Evolutionary conservation across 164 flowering plant genomes (phyloP).

Genomic region (grape (Vitis vinifera)): DNA sequence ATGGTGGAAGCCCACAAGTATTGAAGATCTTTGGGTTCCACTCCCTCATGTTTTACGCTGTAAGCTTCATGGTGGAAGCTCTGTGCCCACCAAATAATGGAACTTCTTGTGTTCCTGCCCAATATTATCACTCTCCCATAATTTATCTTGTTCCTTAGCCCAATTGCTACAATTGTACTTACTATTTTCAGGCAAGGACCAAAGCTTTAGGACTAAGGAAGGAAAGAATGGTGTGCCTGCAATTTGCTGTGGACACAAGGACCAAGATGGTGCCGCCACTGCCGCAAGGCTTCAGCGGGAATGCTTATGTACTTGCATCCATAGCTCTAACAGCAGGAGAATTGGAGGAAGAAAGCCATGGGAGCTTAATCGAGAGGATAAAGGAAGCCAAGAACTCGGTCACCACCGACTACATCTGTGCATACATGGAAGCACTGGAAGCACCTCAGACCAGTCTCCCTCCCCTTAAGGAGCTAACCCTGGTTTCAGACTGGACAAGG

Average conservation of each 20-base stretch:
- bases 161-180: neutral
- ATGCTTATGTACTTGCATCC: constrained; percentile 50
- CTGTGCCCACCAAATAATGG: too few species aligned
- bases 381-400: constrained; percentile 42
- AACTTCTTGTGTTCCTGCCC: too few species aligned
- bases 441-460: constrained; percentile 40
- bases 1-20: too few species aligned
- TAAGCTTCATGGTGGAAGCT: too few species aligned
- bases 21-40: too few species aligned
- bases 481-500: constrained; percentile 52
- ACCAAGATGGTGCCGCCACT: constrained; percentile 39
- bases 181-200: constrained; percentile 36
- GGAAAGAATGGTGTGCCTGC: constrained; percentile 46
- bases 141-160: too few species aligned
- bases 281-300: constrained; percentile 43
- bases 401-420: constrained; percentile 31
- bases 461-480: constrained; percentile 44
- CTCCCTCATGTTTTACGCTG: too few species aligned
- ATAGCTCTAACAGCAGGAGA: constrained; percentile 33
- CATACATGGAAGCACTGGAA: constrained; percentile 40
- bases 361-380: constrained; percentile 30
- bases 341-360: constrained; percentile 26
- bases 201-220: constrained; percentile 35
- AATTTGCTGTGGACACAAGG: constrained; percentile 52
- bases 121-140: too few species aligned